Conservation (phyloP, 2,329 filamentous ascomycete genomes). For the Aspergillus viridinutans region DNA sequence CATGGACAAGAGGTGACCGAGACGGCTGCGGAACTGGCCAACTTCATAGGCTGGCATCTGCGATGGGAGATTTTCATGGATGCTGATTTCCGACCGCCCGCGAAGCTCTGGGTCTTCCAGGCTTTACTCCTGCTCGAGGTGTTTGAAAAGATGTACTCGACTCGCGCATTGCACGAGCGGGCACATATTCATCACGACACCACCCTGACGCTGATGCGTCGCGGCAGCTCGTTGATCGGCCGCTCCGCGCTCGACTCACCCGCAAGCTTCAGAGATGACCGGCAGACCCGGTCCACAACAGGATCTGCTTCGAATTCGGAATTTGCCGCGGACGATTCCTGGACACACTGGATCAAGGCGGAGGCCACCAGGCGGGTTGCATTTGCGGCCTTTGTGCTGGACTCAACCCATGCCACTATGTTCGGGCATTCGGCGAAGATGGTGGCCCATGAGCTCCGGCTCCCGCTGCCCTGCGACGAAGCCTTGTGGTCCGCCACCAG, state of each 20-base stretch:
- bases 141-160: conserved; percentile 98
- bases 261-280: conserved; percentile 65
- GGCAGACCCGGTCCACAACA: conserved; percentile 36
- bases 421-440: conserved; percentile 96
- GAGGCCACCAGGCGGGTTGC: conserved; percentile 86
- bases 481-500: conserved; percentile 86
- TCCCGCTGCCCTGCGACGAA: conserved; percentile 90
- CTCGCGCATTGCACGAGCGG: conserved; percentile 82
- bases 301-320: conserved; percentile 50
- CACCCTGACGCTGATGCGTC: conserved; percentile 89
- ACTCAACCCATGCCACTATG: conserved; percentile 95
- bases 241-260: conserved; percentile 81
- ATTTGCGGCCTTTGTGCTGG: conserved; percentile 90
- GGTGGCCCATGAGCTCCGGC: conserved; percentile 91
- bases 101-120: conserved; percentile 95
- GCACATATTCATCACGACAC: conserved; percentile 97
- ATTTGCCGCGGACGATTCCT: conserved; percentile 76
- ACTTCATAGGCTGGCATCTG: conserved; percentile 89
- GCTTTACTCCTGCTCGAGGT: conserved; percentile 81
- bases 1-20: conserved; percentile 70
- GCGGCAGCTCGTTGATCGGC: conserved; percentile 85
- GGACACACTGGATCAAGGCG: conserved; percentile 93
- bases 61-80: conserved; percentile 96
- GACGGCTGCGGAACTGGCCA: conserved; percentile 75
- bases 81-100: conserved; percentile 80